A percentile compares a stretch with the other conserved stretches of the same genome.
phyloP scores from a whole-genome alignment of 1,139 yeast species.

The Scheffersomyces illinoinensis region DNA sequence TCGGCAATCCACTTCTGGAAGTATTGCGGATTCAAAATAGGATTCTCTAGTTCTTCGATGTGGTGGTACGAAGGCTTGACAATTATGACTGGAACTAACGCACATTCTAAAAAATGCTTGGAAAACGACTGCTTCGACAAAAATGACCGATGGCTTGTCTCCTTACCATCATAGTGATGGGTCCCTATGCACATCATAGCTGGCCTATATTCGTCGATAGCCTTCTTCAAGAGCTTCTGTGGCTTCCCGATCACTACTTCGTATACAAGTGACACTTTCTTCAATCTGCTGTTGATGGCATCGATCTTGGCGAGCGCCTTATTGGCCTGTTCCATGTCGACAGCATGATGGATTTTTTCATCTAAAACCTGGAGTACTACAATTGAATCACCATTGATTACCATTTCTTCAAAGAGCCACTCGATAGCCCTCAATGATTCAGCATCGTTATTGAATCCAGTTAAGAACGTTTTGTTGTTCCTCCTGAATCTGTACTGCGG shows the following conservation, averaged over 20 bases:
- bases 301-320: conserved; percentile 42
- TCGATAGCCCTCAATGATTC: conserved; percentile 61
- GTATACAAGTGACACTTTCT: conserved; percentile 53
- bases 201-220: conserved; percentile 64
- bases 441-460: conserved; percentile 59
- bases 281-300: conserved; percentile 45
- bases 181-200: conserved; percentile 67
- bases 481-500: conserved; percentile 54
- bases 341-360: conserved; percentile 28
- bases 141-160: conserved; percentile 38
- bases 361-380: conserved; percentile 62
- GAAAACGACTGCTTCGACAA: conserved; percentile 51
- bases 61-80: conserved; percentile 58
- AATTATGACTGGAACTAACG: conserved; percentile 67
- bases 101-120: conserved; percentile 65
- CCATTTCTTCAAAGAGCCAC: conserved; percentile 68
- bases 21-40: conserved; percentile 31
- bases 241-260: conserved; percentile 68
- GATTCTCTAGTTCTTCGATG: conserved; percentile 23
- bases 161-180: conserved; percentile 36
- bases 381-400: conserved; percentile 64
- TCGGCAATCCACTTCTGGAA: conserved; percentile 31
- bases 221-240: conserved; percentile 52
- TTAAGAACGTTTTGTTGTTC: conserved; percentile 60
- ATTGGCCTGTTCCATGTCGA: conserved; percentile 35